Base-by-base conservation (phyloP, 345 rosid genomes). In the Linum trigynum region DNA sequence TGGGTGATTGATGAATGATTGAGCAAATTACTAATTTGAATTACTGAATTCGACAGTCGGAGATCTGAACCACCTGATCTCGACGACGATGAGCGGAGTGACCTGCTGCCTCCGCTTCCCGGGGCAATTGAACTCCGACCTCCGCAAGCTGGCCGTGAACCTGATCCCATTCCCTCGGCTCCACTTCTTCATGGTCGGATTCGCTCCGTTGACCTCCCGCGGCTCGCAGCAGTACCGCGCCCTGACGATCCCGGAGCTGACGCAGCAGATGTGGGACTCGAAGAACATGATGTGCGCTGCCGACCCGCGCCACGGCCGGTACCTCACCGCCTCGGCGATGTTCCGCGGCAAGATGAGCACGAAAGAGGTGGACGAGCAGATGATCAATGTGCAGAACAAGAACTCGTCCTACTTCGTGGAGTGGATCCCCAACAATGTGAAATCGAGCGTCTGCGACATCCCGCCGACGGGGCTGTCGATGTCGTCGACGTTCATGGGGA, bases 231-330 rank as follows among this genome's bases (percentile, higher is more conserved):
- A 45, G 51, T 45, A 45, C 51, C 8, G 51, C 8, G 51, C 51
- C 51, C 51, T 45, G 51, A 45, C 51, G 51, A 45, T 45, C 51
- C 51, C 51, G 51, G 51, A 45, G 51, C 51, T 45, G 51, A 45
- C 51, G 8, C 51, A 45, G 10, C 51, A 45, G 12, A 45, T 45
- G 51, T 45, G 51, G 51, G 51, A 45, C 51, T 45, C 51, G 9
- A 45, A 45, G 51, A 45, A 45, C 51, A 45, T 45, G 51, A 45
- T 45, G 51, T 45, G 51, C 51, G 51, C 51, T 4, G 51, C 51
- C 51, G 51, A 45, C 12, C 51, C 51, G 12, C 51, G 51, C 51
- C 51, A 45, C 51, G 51, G 51, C 51, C 7, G 51, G 2, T 45
- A 45, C 51, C 51, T 45, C 12, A 45, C 51, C 12, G 51, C 51